These are phyloP conservation scores for Drechslera avenae DNA, from an alignment of 2,329 filamentous ascomycete species.

Conservation along the genomic window DNA sequence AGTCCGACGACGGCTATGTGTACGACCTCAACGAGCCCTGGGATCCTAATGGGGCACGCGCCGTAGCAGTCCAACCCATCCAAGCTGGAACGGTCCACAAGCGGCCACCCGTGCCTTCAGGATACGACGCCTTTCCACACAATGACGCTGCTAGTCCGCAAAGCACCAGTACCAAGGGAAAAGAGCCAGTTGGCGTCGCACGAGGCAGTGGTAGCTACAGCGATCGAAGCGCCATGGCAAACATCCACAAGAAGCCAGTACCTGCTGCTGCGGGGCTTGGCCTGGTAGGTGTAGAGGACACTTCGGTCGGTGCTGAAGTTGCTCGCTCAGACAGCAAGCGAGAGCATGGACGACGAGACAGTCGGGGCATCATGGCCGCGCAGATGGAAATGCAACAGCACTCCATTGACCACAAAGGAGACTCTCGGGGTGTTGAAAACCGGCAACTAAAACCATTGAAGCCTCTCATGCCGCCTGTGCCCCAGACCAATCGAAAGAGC, in stretches of 20 bases:
- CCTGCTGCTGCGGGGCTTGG: conserved; percentile 37
- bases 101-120: conserved; percentile 20
- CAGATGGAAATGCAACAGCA: conserved; percentile 49
- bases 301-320: conserved; percentile 33
- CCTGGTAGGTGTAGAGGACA: conserved; percentile 37
- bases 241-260: conserved; percentile 32
- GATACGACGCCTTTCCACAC: conserved; percentile 20
- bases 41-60: conserved; percentile 36
- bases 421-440: conserved; percentile 40
- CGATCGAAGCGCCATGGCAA: conserved; percentile 32
- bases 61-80: conserved; percentile 23
- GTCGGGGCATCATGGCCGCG: conserved; percentile 42
- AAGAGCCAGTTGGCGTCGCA: conserved; percentile 37
- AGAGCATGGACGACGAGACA: conserved; percentile 35
- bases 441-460: conserved; percentile 32
- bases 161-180: conserved; percentile 37
- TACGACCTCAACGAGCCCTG: conserved; percentile 45
- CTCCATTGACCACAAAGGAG: conserved; percentile 43
- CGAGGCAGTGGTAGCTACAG: conserved; percentile 40
- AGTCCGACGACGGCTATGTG: conserved; percentile 33
- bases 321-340: conserved; percentile 44
- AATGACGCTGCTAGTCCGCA: conserved; percentile 26
- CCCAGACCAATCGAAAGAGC: conserved; percentile 45
- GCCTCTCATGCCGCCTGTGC: conserved; percentile 29
- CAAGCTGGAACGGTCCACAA: conserved; percentile 30